Conservation (phyloP, 371 early-diverging fungal species). For the Mucor sp. region DNA sequence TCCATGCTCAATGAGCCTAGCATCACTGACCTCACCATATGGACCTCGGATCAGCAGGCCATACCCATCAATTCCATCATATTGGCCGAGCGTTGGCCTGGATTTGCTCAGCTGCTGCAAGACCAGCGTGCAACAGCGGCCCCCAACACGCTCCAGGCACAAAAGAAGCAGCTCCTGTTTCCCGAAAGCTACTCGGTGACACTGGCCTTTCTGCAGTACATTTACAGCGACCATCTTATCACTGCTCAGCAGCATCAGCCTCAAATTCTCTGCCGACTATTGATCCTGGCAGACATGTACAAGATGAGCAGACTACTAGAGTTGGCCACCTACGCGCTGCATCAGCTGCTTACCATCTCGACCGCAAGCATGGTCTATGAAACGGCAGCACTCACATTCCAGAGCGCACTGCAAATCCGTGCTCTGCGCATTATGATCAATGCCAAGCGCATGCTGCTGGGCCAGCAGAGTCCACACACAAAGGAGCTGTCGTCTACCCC, state of each 20-base stretch:
- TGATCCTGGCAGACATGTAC: constrained; percentile 61
- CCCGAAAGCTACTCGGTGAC: constrained; percentile 61
- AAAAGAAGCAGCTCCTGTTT: constrained; percentile 34
- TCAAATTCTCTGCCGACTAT: constrained; percentile 58
- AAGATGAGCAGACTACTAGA: constrained; percentile 54
- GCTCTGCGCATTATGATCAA: constrained; percentile 54
- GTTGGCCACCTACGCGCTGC: constrained; percentile 51
- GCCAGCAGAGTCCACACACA: constrained; percentile 7
- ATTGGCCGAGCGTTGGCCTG: constrained; percentile 68
- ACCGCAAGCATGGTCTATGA: constrained; percentile 65
- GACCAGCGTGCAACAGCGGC: not conserved
- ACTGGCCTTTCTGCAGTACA: constrained; percentile 61
- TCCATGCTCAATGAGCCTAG: constrained; percentile 50
- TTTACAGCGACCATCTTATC: constrained; percentile 66
- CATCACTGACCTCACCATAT: constrained; percentile 58
- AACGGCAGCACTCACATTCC: constrained; percentile 52
- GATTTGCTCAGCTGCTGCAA: constrained; percentile 50
- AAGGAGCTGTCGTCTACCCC: not conserved
- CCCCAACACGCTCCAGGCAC: not conserved
- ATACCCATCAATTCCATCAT: constrained; percentile 64
- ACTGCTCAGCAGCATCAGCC: constrained; percentile 55
- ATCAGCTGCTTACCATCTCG: constrained; percentile 56
- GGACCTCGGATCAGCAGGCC: constrained; percentile 57
- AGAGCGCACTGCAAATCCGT: constrained; percentile 55
- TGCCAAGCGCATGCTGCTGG: constrained; percentile 27